Percentiles rank a stretch among this genome's conserved stretches.
Evolutionary conservation across 75 land plant genomes (phyloP).

Genomic region (Ceratopteris richardii): DNA sequence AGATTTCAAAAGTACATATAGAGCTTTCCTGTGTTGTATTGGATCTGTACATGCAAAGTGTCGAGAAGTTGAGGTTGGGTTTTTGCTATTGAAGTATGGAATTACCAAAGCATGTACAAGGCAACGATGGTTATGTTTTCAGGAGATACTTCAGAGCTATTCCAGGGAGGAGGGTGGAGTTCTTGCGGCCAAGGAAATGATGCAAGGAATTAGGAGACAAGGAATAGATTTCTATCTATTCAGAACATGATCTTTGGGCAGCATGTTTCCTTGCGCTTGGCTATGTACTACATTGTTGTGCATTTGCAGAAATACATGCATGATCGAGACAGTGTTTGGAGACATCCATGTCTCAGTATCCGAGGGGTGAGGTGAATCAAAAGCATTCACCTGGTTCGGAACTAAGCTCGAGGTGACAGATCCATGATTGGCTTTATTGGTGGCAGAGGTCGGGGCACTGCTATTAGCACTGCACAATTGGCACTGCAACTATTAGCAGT

Average conservation of each 20-base stretch:
- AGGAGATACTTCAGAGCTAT: constrained; percentile 58
- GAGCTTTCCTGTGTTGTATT: constrained; percentile 36
- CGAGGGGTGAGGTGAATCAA: constrained; percentile 34
- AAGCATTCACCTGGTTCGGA: constrained; percentile 33
- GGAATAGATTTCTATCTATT: constrained; percentile 37
- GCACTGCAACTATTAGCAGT: constrained; percentile 5
- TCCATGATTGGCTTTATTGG: constrained; percentile 16
- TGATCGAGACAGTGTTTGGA: constrained; percentile 23
- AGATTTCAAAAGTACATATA: constrained; percentile 27
- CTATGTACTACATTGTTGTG: too few species aligned
- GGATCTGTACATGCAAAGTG: constrained; percentile 32
- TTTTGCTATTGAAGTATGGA: constrained; percentile 56
- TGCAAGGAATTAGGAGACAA: constrained; percentile 38
- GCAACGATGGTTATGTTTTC: constrained; percentile 42
- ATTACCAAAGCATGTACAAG: constrained; percentile 50
- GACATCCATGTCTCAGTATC: constrained; percentile 20
- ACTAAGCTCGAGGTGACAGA: constrained; percentile 19
- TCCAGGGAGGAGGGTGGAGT: constrained; percentile 48
- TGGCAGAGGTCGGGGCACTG: constrained; percentile 36
- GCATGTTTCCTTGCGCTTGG: constrained; percentile 71
- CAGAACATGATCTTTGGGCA: constrained; percentile 83
- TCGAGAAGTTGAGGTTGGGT: constrained; percentile 62
- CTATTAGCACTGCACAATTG: too few species aligned
- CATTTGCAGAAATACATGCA: too few species aligned
- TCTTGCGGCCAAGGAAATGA: constrained; percentile 48